A percentile compares a stretch with the other conserved stretches of the same genome.
Evolutionary conservation across 768 basidiomycete genomes (phyloP).

Genomic region (Cystobasidium onofrii): DNA sequence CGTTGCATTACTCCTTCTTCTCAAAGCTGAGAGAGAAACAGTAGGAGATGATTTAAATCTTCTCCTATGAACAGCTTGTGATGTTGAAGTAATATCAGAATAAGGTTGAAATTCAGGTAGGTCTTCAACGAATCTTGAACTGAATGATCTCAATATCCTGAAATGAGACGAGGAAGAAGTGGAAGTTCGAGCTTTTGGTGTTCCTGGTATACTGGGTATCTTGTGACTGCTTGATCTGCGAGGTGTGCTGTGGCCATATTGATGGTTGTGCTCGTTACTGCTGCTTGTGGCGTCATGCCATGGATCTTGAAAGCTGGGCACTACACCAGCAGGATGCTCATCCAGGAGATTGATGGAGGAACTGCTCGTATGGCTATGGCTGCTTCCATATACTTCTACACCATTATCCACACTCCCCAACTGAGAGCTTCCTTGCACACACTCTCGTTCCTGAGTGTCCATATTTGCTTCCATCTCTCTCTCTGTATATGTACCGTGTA

Average conservation of each 20-base stretch:
- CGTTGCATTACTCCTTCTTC: background rate
- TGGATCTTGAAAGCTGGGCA: too few species aligned
- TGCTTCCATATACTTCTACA: too few species aligned
- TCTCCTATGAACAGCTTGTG: background rate
- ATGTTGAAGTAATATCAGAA: background rate
- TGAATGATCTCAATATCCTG: background rate
- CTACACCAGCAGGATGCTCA: too few species aligned
- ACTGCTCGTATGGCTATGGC: too few species aligned
- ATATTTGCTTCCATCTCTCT: too few species aligned
- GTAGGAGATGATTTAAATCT: background rate
- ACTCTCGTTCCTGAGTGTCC: too few species aligned
- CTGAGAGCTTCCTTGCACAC: too few species aligned
- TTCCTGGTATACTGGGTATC: background rate
- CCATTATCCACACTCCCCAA: too few species aligned
- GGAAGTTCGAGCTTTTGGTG: background rate
- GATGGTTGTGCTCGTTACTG: background rate
- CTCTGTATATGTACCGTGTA: too few species aligned
- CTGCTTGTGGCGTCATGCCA: too few species aligned
- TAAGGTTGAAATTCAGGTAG: slow-evolving; percentile 1
- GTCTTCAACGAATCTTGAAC: background rate
- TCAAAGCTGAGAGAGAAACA: too few species aligned
- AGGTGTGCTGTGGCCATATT: background rate
- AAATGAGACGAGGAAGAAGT: background rate
- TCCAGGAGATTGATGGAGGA: too few species aligned
- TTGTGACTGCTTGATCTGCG: background rate